These are phyloP conservation scores for Haplosporangium sp. DNA, from an alignment of 371 early-diverging fungal genomes.

Conservation along the genomic window DNA sequence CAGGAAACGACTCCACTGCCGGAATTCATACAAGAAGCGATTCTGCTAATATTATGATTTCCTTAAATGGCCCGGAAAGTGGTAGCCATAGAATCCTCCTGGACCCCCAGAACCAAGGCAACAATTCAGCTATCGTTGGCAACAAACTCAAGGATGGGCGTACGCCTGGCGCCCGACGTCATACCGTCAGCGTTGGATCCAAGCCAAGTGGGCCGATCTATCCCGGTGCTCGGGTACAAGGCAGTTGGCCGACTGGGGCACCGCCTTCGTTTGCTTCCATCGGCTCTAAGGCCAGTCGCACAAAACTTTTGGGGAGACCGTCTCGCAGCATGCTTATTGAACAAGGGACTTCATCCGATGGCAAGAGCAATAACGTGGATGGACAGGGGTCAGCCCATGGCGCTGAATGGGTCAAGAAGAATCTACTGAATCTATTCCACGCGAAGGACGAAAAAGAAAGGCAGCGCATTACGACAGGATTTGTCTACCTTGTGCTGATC, in stretches of 20 bases:
- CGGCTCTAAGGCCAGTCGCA: conserved; percentile 48
- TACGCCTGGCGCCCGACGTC: conserved; percentile 27
- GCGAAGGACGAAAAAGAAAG: conserved; percentile 24
- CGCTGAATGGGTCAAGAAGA: conserved; percentile 9
- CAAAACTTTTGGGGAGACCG: conserved; percentile 38
- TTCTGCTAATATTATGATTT: conserved; percentile 31
- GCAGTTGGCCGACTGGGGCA: conserved; percentile 46
- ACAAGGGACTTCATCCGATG: not conserved
- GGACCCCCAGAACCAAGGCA: conserved; percentile 20
- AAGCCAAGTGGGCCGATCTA: conserved; percentile 7
- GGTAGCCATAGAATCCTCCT: conserved; percentile 27
- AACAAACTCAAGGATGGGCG: conserved; percentile 12
- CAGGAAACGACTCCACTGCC: not conserved
- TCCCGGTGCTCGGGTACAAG: conserved; percentile 31
- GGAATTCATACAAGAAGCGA: conserved; percentile 7
- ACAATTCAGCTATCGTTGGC: not conserved
- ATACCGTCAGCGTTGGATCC: conserved; percentile 42
- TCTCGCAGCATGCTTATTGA: conserved; percentile 19
- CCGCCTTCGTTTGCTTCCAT: conserved; percentile 27
- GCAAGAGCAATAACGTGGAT: not conserved
- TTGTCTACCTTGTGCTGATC: conserved; percentile 30
- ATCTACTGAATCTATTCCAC: conserved; percentile 3
- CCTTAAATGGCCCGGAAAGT: conserved; percentile 39
- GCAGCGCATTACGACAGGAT: conserved; percentile 9
- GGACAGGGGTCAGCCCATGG: not conserved